Base-by-base conservation (phyloP, 257 asterid species). In the Ajuga chamaepitys region DNA sequence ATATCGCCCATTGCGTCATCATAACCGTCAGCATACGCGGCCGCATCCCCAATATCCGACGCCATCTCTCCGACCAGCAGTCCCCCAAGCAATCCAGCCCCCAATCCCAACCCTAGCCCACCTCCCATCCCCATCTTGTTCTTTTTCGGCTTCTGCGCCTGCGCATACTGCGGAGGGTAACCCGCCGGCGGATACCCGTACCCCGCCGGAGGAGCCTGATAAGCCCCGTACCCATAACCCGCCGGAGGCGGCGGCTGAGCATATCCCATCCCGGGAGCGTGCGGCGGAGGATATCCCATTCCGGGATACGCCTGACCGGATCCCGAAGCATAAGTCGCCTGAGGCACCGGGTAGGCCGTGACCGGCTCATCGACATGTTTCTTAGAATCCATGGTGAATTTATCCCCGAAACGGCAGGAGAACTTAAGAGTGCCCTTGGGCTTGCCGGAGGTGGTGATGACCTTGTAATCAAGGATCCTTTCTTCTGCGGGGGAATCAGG, bases 51-150 rank as follows among this genome's bases (percentile, higher is more conserved):
- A 20, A 76, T 14, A 57, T 80, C 85, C 63, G 82, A 76, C 0
- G 71, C 77, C 91, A 86, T 86, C 3, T 88, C 98, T 38, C 98
- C 98, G 4, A 91, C 77, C 64, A 91, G 73, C 79, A 91, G 51
- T 24, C 98, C 98, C 20, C 98, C 98, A 0, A 91, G 86, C 83
- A 91, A 74, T 56, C 98, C 98, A 18, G 94, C 94, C 1, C 96
- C 98, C 55, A 91, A 73, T 32, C 96, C 98, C 83, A 91, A 1
- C 6, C 96, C 98, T 2, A 84, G 9, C 3, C 92, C 95, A 1
- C 66, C 74, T 10, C 85, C 90, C 78, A 65, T 73, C 9, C 82
- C 84, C 75, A 76, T 76, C 70, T 64, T 79, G 25, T 84, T 86
- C 78, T 76, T 88, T 79, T 68, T 72, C 18, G 88, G 87, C 11